Percentiles rank a stretch among this genome's conserved stretches.
phyloP scores from a whole-genome alignment of 495 filamentous ascomycete genomes.

The Elaphomyces granulatus region DNA sequence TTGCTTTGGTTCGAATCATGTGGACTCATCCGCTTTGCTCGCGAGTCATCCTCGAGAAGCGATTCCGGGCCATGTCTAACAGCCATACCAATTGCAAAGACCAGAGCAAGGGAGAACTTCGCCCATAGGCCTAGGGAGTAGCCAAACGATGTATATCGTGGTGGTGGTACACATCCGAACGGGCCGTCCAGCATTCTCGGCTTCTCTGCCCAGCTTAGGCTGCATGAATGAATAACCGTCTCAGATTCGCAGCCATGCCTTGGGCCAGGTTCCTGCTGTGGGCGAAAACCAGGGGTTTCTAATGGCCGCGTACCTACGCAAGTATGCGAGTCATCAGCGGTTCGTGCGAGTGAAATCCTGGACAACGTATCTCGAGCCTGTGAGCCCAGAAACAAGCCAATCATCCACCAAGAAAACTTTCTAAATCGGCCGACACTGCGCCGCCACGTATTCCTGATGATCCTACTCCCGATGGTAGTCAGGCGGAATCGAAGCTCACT shows the following conservation, averaged over 20 bases:
- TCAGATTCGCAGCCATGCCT: too few relatives aligned
- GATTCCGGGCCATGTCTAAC: conserved; percentile 18
- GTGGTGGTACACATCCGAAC: too few relatives aligned
- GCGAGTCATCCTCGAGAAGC: conserved; percentile 5
- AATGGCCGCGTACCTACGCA: too few relatives aligned
- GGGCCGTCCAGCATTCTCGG: too few relatives aligned
- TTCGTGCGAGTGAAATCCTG: neutral
- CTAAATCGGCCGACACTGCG: conserved; percentile 1
- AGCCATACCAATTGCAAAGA: conserved; percentile 19
- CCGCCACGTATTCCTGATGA: conserved; percentile 16
- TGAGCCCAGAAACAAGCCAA: conserved; percentile 5
- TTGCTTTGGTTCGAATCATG: neutral
- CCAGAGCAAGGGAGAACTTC: conserved; percentile 19
- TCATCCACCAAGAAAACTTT: conserved; percentile 8
- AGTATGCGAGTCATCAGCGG: conserved; percentile 1
- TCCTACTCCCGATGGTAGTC: conserved; percentile 9
- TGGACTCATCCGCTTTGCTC: neutral
- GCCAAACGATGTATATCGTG: neutral
- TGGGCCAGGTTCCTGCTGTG: too few relatives aligned
- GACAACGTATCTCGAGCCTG: neutral
- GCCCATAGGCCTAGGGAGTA: conserved; percentile 14
- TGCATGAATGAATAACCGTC: too few relatives aligned
- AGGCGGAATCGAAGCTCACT: neutral
- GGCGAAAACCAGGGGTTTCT: too few relatives aligned
- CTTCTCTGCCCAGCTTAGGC: too few relatives aligned